Conservation (phyloP, 768 basidiomycete species). For the Mycena indigotica region DNA sequence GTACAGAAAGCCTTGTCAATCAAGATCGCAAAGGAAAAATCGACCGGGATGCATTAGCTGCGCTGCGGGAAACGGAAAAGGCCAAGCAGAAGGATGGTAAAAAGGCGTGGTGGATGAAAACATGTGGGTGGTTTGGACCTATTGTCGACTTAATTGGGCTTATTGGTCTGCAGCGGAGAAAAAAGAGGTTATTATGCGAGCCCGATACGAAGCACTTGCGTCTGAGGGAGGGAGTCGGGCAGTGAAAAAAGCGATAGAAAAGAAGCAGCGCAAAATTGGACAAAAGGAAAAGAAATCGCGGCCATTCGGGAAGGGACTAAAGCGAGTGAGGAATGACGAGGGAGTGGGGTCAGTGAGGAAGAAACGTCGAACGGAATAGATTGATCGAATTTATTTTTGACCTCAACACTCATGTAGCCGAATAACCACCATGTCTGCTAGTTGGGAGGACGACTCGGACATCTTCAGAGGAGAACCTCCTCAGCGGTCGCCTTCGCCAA, state of each 20-base stretch:
- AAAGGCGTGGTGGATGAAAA: conserved; percentile 83
- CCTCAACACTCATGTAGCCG: background rate
- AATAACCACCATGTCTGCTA: background rate
- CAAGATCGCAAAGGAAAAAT: conserved; percentile 66
- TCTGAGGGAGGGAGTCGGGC: conserved; percentile 75
- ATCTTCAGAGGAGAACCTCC: conserved; percentile 58
- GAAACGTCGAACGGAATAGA: conserved; percentile 3
- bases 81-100: conserved; percentile 78
- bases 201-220: conserved; percentile 79
- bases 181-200: conserved; percentile 69
- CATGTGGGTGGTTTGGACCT: conserved; percentile 50
- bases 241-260: conserved; percentile 86
- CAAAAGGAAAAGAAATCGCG: conserved; percentile 89
- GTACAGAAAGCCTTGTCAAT: conserved; percentile 77
- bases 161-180: conserved; percentile 62
- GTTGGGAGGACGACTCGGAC: conserved; percentile 43
- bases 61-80: conserved; percentile 58
- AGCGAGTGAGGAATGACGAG: conserved; percentile 12
- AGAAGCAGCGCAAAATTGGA: conserved; percentile 81
- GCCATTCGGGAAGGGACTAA: conserved; percentile 51
- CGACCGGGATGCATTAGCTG: conserved; percentile 67
- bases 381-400: background rate
- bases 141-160: conserved; percentile 13
- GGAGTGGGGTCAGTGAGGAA: conserved; percentile 18
- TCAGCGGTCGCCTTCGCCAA: conserved; percentile 36